phyloP scores from a whole-genome alignment of 495 filamentous ascomycete species.

The Friedmanniomyces endolithicus region DNA sequence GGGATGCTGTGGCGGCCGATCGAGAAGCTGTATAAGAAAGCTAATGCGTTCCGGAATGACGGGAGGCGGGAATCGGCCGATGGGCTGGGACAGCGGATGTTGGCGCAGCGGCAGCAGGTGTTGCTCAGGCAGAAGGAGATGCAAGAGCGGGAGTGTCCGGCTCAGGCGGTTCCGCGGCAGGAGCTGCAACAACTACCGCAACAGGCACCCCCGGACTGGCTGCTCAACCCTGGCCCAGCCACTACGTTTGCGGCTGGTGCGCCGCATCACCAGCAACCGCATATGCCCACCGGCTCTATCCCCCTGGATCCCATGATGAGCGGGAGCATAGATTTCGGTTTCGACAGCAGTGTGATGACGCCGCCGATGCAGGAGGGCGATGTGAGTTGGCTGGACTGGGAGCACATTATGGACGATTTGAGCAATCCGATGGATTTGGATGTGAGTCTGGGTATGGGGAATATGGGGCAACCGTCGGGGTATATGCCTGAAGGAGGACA shows the following conservation, averaged over 20 bases:
- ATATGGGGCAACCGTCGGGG: too few relatives aligned
- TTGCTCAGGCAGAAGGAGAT: not conserved
- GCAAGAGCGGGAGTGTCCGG: not conserved
- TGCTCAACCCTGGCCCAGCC: not conserved
- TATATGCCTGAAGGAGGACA: too few relatives aligned
- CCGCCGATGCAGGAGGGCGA: not conserved
- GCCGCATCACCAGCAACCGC: constrained; percentile 1
- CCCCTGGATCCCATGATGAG: constrained; percentile 5
- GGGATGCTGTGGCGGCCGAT: constrained; percentile 22
- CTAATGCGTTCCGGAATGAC: constrained; percentile 12
- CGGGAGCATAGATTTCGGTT: not conserved
- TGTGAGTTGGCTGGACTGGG: constrained; percentile 16
- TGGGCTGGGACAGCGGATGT: not conserved
- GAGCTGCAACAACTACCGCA: not conserved
- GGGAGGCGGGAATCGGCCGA: constrained; percentile 1
- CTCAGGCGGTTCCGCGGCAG: too few relatives aligned
- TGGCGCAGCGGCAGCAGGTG: constrained; percentile 2
- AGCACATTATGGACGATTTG: constrained; percentile 11
- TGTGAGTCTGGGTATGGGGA: not conserved
- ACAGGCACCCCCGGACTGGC: not conserved
- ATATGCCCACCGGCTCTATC: not conserved
- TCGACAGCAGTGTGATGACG: not conserved
- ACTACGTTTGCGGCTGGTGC: not conserved
- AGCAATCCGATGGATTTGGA: not conserved
- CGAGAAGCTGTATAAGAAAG: constrained; percentile 18